phyloP scores from a whole-genome alignment of 768 basidiomycete species.

The Galerina sulciceps region DNA sequence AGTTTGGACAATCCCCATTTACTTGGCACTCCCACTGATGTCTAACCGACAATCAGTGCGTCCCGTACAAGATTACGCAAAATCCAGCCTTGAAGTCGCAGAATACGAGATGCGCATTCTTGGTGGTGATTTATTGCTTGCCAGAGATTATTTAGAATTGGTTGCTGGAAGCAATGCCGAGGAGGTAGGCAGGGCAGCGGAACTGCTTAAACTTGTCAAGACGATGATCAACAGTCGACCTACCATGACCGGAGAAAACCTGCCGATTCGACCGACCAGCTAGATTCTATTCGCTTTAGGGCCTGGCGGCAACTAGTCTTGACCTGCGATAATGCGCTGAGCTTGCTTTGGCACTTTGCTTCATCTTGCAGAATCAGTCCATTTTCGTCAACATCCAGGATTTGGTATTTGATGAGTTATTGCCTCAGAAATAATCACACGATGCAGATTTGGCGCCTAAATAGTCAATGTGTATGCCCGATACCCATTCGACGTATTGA shows the following conservation, averaged over 20 bases:
- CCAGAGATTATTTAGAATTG: conserved; percentile 71
- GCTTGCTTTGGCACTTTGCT: neutral
- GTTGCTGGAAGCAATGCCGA: conserved; percentile 83
- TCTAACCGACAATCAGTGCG: conserved; percentile 47
- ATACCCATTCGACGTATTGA: no score
- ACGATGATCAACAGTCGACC: conserved; percentile 32
- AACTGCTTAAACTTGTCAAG: conserved; percentile 67
- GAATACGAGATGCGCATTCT: conserved; percentile 71
- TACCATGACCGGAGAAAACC: neutral
- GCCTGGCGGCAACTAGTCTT: neutral
- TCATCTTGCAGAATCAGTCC: neutral
- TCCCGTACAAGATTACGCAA: conserved; percentile 78
- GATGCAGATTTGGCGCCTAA: no score
- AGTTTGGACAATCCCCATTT: conserved; percentile 26
- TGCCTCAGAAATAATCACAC: no score
- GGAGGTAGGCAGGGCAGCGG: conserved; percentile 75
- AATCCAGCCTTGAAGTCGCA: conserved; percentile 85
- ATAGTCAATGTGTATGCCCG: no score
- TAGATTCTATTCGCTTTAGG: no score
- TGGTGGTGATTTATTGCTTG: conserved; percentile 69
- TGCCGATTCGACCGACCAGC: neutral
- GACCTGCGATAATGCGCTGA: neutral
- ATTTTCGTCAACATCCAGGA: no score
- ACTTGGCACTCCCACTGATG: conserved; percentile 25
- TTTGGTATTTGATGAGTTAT: no score